phyloP scores from a whole-genome alignment of 108 stramenopile species.

The Schizochytrium sp. region DNA sequence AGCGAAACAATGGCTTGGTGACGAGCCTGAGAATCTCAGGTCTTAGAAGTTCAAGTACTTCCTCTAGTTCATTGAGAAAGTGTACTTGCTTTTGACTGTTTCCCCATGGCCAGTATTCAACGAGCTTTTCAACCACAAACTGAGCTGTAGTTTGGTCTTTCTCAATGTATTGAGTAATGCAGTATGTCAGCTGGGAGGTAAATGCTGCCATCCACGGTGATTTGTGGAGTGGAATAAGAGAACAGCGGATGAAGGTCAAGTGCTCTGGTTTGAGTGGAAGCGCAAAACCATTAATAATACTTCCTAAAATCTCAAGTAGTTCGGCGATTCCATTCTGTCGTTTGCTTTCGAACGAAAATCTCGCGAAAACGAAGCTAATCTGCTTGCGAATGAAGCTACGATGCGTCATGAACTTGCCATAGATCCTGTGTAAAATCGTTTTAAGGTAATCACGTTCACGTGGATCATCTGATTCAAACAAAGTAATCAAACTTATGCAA shows the following conservation, averaged over 20 bases:
- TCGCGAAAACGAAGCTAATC: slow-evolving; percentile 94
- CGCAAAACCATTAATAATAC: slow-evolving; percentile 97
- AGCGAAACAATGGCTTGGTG: slow-evolving; percentile 85
- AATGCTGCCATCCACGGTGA: slow-evolving; percentile 96
- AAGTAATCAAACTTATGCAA: slow-evolving; percentile 66
- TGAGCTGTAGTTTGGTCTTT: slow-evolving; percentile 98
- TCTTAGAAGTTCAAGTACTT: slow-evolving; percentile 92
- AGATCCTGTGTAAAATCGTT: slow-evolving; percentile 97
- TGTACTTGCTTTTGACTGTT: slow-evolving; percentile 92
- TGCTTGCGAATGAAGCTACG: slow-evolving; percentile 96
- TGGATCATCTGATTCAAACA: slow-evolving; percentile 98
- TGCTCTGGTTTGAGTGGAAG: slow-evolving; percentile 97
- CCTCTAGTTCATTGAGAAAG: slow-evolving; percentile 96
- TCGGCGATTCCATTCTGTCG: slow-evolving; percentile 98
- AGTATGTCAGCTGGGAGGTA: slow-evolving; percentile 98
- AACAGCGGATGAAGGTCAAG: slow-evolving; percentile 91
- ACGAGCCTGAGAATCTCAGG: slow-evolving; percentile 91
- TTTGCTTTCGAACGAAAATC: slow-evolving; percentile 96
- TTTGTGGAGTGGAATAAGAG: slow-evolving; percentile 97
- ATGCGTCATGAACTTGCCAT: slow-evolving; percentile 99
- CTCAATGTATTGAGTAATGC: slow-evolving; percentile 99
- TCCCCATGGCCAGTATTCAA: slow-evolving; percentile 97
- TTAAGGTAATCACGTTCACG: slow-evolving; percentile 98
- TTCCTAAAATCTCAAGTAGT: slow-evolving; percentile 94
- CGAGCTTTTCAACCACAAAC: slow-evolving; percentile 93